Evolutionary conservation across 441 rosid species (phyloP).

Genomic region (Flueggea neowawraea): DNA sequence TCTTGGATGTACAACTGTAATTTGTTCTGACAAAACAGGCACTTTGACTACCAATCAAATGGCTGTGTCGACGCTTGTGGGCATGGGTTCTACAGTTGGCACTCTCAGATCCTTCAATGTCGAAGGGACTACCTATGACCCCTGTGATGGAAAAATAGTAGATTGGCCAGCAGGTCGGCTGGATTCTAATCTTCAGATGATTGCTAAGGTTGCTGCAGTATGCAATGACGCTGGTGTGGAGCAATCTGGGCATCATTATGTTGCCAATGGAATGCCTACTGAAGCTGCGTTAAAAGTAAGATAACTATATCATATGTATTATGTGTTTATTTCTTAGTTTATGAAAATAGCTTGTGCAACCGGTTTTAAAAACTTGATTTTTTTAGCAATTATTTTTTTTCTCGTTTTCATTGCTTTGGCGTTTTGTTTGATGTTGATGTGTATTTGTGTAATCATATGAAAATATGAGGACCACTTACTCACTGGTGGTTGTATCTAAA

Average conservation of each 20-base stretch:
- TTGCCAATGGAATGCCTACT: constrained; percentile 79
- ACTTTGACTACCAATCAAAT: constrained; percentile 95
- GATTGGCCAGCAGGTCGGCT: constrained; percentile 66
- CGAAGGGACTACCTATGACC: constrained; percentile 74
- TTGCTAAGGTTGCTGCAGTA: constrained; percentile 81
- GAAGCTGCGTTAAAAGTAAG: constrained; percentile 93
- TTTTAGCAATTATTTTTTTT: too few species aligned
- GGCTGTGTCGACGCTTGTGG: constrained; percentile 83
- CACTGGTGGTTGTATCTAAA: too few species aligned
- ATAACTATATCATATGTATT: background rate
- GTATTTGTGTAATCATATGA: too few species aligned
- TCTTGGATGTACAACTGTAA: constrained; percentile 92
- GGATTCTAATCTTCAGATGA: constrained; percentile 88
- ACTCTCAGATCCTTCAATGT: constrained; percentile 70
- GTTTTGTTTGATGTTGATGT: too few species aligned
- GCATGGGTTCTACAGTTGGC: constrained; percentile 72
- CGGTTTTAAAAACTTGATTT: too few species aligned
- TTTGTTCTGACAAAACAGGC: constrained; percentile 94
- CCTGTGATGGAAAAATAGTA: constrained; percentile 75
- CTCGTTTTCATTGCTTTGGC: too few species aligned
- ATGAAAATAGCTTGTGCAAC: too few species aligned
- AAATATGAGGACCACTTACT: too few species aligned
- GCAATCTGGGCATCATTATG: constrained; percentile 56
- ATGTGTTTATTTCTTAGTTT: too few species aligned
- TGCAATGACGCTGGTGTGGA: constrained; percentile 83